Conservation (phyloP, 1,284 basidiomycete genomes). For the Cystobasidium pallidum region DNA sequence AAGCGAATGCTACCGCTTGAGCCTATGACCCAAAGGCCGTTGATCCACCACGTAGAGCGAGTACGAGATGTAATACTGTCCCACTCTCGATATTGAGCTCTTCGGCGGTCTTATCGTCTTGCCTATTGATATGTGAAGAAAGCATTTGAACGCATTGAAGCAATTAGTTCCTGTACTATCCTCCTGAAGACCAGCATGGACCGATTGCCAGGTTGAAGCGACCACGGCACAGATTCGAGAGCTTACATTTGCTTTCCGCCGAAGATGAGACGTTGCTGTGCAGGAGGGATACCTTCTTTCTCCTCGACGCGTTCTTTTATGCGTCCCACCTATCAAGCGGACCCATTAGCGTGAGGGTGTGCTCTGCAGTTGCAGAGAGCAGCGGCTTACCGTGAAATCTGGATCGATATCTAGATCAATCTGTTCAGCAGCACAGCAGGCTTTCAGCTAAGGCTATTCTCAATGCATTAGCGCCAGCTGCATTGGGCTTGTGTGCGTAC, state of each 20-base stretch:
- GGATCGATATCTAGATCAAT: constrained; percentile 95
- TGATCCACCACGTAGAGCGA: constrained; percentile 84
- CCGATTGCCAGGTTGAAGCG: not conserved
- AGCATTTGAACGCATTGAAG: not conserved
- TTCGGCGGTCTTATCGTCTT: constrained; percentile 83
- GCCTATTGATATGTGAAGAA: constrained; percentile 55
- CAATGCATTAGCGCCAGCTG: constrained; percentile 14
- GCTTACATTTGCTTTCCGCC: constrained; percentile 92
- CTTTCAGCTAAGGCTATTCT: constrained; percentile 10
- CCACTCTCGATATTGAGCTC: constrained; percentile 81
- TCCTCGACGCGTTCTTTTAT: constrained; percentile 99
- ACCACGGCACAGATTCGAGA: not conserved
- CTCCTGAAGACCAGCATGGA: not conserved
- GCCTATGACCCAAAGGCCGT: constrained; percentile 1
- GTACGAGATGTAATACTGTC: constrained; percentile 85
- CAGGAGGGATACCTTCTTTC: constrained; percentile 97
- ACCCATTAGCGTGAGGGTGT: not conserved
- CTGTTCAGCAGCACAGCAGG: constrained; percentile 58
- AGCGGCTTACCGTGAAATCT: constrained; percentile 75
- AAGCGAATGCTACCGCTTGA: not conserved
- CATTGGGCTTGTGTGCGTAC: constrained; percentile 59
- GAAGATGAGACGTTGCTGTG: constrained; percentile 94
- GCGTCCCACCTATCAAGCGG: constrained; percentile 36
- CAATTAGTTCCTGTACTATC: not conserved
- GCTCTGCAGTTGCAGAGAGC: not conserved